These are phyloP conservation scores for Amoebophrya sp. DNA, from an alignment of 169 alveolate species.

Conservation along the genomic window DNA sequence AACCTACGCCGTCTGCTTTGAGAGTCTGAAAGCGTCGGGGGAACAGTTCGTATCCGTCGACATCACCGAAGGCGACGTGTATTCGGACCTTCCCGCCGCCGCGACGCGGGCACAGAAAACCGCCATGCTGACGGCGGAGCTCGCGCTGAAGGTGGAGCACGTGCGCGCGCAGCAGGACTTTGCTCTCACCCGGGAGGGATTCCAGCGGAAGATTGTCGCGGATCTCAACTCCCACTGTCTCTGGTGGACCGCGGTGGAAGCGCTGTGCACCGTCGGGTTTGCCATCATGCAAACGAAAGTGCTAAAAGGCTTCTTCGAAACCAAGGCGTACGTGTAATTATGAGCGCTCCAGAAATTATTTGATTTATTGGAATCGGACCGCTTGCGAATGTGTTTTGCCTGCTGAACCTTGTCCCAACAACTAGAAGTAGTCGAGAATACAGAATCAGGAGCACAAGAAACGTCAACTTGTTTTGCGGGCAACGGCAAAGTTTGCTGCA, in stretches of 20 bases:
- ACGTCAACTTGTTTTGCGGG: too few relatives aligned
- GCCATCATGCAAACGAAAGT: background rate
- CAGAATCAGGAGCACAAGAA: too few relatives aligned
- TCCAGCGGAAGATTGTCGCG: background rate
- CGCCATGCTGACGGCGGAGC: background rate
- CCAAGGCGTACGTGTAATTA: conserved; percentile 10
- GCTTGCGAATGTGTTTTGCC: too few relatives aligned
- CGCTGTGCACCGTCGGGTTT: background rate
- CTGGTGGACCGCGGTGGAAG: background rate
- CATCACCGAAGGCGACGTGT: background rate
- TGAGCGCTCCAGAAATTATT: too few relatives aligned
- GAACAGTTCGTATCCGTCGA: background rate
- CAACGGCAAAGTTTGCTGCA: too few relatives aligned
- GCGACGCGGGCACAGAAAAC: conserved; percentile 1
- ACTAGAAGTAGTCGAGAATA: too few relatives aligned
- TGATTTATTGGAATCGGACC: too few relatives aligned
- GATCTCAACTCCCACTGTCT: background rate
- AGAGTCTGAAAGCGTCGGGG: background rate
- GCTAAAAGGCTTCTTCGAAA: background rate
- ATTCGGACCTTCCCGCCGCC: background rate
- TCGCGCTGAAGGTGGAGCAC: background rate
- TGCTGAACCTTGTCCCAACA: too few relatives aligned
- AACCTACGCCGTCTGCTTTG: background rate
- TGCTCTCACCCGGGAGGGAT: background rate
- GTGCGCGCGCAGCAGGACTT: background rate